Evolutionary conservation across 805 yeast species (phyloP).

Genomic region (Starmerella tilneyi): DNA sequence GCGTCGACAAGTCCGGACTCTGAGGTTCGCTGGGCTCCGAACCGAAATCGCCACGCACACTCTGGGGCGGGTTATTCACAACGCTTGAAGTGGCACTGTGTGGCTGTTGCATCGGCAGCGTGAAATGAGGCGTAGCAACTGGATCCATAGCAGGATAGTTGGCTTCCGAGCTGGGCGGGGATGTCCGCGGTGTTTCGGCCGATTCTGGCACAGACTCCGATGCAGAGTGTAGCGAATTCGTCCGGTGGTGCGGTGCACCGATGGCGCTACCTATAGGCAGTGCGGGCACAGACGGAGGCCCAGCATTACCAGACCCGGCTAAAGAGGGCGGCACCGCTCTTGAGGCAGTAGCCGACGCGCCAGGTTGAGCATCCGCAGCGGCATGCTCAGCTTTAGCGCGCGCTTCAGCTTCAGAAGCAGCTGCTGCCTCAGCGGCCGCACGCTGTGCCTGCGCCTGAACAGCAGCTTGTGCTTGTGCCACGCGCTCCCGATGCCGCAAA

Average conservation of each 20-base stretch:
- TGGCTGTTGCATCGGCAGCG: slow-evolving; percentile 47
- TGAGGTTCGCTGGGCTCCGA: slow-evolving; percentile 29
- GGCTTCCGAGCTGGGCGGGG: slow-evolving; percentile 19
- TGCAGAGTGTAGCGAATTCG: slow-evolving; percentile 3
- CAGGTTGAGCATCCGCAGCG: slow-evolving; percentile 3
- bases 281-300: background rate
- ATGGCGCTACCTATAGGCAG: too few relatives aligned
- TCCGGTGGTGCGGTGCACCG: background rate
- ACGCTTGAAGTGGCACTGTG: slow-evolving; percentile 82
- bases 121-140: slow-evolving; percentile 28
- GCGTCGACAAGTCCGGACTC: slow-evolving; percentile 21
- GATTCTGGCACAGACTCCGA: slow-evolving; percentile 2
- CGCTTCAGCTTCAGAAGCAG: slow-evolving; percentile 12
- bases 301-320: too few relatives aligned
- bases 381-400: slow-evolving; percentile 1
- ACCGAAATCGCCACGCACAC: slow-evolving; percentile 67
- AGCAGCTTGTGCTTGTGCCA: slow-evolving; percentile 12
- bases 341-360: too few relatives aligned
- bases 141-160: slow-evolving; percentile 10
- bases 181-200: slow-evolving; percentile 16
- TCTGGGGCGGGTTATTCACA: slow-evolving; percentile 81
- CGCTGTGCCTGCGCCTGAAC: slow-evolving; percentile 5
- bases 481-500: slow-evolving; percentile 15
- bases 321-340: too few relatives aligned
- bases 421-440: slow-evolving; percentile 11